Evolutionary conservation across 2,329 filamentous ascomycete genomes (phyloP).

Genomic region (Colletotrichum costaricense): DNA sequence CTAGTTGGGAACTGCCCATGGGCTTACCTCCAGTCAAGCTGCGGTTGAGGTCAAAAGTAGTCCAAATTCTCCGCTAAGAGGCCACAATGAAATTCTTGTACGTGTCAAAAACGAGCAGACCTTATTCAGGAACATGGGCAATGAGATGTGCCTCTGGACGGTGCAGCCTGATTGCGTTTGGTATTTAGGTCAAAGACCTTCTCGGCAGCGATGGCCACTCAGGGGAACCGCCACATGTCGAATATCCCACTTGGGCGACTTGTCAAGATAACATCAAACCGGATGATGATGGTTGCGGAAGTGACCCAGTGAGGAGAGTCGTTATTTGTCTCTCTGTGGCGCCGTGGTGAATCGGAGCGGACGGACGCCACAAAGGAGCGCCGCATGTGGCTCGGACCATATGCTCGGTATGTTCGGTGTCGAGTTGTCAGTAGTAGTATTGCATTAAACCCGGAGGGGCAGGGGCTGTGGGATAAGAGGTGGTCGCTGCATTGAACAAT

Average conservation of each 20-base stretch:
- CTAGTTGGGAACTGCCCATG: not conserved
- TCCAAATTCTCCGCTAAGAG: not conserved
- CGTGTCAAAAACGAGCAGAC: not conserved
- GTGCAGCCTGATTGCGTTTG: not conserved
- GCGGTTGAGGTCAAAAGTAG: not conserved
- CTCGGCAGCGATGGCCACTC: not conserved
- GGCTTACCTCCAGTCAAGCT: not conserved
- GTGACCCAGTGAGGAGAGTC: not conserved
- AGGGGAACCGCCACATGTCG: not conserved
- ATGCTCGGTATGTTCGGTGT: not conserved
- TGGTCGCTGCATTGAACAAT: constrained; percentile 14
- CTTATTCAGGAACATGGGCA: too few relatives aligned
- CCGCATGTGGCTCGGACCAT: constrained; percentile 9
- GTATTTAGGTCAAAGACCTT: not conserved
- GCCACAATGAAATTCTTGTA: not conserved
- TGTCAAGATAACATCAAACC: not conserved
- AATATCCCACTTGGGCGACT: not conserved
- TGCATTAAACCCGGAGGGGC: constrained; percentile 14
- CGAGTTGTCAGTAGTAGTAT: constrained; percentile 3
- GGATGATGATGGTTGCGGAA: not conserved
- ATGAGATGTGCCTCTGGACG: not conserved
- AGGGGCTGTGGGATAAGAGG: constrained; percentile 16
- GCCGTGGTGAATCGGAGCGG: not conserved
- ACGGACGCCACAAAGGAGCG: constrained; percentile 11
- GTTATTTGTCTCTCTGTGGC: not conserved